Evolutionary conservation across 495 filamentous ascomycete genomes (phyloP).

Genomic region (Aspergillus avenaceus): DNA sequence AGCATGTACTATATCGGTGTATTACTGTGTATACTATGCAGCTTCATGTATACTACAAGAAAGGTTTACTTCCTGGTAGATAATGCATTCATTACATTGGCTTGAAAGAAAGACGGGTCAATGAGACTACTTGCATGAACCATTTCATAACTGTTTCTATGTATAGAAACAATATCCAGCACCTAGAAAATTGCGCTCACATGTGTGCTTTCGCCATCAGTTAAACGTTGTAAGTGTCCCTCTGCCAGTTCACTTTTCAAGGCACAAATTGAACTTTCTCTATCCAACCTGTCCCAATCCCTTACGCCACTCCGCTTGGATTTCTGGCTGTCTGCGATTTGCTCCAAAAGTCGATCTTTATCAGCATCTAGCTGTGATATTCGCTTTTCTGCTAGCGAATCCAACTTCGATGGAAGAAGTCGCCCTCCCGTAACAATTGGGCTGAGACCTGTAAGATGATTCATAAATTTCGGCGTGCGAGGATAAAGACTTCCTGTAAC

Average conservation of each 20-base stretch:
- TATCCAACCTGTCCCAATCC: conserved; percentile 57
- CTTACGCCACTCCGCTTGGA: conserved; percentile 46
- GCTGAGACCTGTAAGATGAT: conserved; percentile 48
- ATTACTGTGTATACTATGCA: too few species aligned
- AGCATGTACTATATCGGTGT: too few species aligned
- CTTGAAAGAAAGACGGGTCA: too few species aligned
- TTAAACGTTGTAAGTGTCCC: conserved; percentile 52
- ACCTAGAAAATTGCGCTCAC: conserved; percentile 40
- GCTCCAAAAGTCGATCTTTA: conserved; percentile 48
- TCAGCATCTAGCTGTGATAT: conserved; percentile 52
- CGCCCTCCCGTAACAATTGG: conserved; percentile 51
- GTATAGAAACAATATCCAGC: neutral
- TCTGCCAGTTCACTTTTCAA: conserved; percentile 61
- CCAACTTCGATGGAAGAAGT: conserved; percentile 30
- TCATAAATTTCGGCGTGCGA: conserved; percentile 46
- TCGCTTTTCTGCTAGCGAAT: conserved; percentile 41
- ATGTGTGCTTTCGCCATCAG: conserved; percentile 49
- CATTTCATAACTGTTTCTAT: too few species aligned
- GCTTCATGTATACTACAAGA: too few species aligned
- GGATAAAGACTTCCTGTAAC: conserved; percentile 45
- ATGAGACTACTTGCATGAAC: too few species aligned
- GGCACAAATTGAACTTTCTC: conserved; percentile 55
- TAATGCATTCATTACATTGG: too few species aligned
- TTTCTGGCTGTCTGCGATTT: conserved; percentile 52
- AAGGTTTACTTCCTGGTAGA: too few species aligned